Conservation (phyloP, 1,284 basidiomycete genomes). For the Wallemia mellicola region DNA sequence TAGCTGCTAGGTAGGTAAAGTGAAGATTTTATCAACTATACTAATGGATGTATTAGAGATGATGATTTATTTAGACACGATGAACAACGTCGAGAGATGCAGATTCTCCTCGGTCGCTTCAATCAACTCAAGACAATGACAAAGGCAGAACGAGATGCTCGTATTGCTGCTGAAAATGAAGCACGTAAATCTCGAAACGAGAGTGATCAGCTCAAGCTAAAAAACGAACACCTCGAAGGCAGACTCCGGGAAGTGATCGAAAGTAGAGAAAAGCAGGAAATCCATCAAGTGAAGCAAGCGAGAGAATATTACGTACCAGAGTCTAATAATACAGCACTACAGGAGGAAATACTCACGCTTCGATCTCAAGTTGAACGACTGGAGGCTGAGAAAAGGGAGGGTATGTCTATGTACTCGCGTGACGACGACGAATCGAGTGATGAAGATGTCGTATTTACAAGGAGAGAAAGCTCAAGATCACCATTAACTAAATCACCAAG, state of each 20-base stretch:
- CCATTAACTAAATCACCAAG: background rate
- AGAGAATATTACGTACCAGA: background rate
- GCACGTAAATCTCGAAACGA: background rate
- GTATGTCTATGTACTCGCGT: background rate
- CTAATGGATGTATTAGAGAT: too few relatives aligned
- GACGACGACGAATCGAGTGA: background rate
- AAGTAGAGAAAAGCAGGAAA: background rate
- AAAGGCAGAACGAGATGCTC: background rate
- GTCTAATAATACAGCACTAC: background rate
- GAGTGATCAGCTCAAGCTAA: background rate
- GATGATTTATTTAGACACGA: background rate
- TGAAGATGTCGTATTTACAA: background rate
- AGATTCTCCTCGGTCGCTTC: background rate
- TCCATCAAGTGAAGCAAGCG: background rate
- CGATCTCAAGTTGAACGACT: background rate
- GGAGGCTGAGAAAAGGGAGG: background rate
- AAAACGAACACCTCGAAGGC: background rate
- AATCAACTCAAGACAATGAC: background rate
- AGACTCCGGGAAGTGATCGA: background rate
- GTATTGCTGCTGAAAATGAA: background rate
- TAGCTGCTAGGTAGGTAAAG: background rate
- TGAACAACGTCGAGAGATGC: background rate
- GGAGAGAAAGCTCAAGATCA: background rate
- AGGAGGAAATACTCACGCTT: background rate
- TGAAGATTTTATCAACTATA: too few relatives aligned